Conservation (phyloP, 129 eudicot genomes). For the Lonicera japonica region DNA sequence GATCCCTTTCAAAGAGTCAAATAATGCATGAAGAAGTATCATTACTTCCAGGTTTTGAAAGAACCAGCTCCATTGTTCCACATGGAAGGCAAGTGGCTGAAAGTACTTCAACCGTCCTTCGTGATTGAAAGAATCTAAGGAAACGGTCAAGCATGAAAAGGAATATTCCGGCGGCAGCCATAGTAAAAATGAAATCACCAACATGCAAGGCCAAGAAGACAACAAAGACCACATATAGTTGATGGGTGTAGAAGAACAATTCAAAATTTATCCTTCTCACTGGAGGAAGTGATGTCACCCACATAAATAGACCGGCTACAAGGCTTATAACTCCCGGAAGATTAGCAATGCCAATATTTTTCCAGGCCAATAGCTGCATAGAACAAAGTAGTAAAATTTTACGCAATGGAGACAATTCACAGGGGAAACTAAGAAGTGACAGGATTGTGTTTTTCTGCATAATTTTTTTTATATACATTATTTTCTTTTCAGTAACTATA, state of each 20-base stretch:
- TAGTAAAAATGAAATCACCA: constrained; percentile 61
- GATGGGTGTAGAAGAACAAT: constrained; percentile 89
- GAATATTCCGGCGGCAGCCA: constrained; percentile 65
- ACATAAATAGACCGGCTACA: constrained; percentile 70
- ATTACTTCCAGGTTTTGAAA: constrained; percentile 84
- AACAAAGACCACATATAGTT: constrained; percentile 68
- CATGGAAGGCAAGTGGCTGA: constrained; percentile 81
- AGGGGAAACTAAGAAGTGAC: not conserved
- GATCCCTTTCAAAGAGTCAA: not conserved
- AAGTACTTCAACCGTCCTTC: constrained; percentile 59
- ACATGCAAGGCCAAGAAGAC: constrained; percentile 85
- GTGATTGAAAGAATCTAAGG: constrained; percentile 77
- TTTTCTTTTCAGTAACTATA: no score
- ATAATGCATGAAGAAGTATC: not conserved
- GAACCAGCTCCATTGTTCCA: constrained; percentile 71
- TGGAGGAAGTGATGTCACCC: constrained; percentile 87
- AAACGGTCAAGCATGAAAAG: constrained; percentile 90
- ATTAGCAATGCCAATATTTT: constrained; percentile 50
- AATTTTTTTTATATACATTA: no score
- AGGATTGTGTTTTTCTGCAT: not conserved
- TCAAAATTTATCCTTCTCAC: constrained; percentile 72
- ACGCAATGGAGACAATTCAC: not conserved
- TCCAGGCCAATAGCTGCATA: constrained; percentile 60
- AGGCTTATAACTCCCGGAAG: constrained; percentile 89
- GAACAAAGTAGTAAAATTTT: constrained; percentile 2